These are phyloP conservation scores for Sporobolomyces roseus DNA, from an alignment of 768 basidiomycete genomes.

Conservation along the genomic window DNA sequence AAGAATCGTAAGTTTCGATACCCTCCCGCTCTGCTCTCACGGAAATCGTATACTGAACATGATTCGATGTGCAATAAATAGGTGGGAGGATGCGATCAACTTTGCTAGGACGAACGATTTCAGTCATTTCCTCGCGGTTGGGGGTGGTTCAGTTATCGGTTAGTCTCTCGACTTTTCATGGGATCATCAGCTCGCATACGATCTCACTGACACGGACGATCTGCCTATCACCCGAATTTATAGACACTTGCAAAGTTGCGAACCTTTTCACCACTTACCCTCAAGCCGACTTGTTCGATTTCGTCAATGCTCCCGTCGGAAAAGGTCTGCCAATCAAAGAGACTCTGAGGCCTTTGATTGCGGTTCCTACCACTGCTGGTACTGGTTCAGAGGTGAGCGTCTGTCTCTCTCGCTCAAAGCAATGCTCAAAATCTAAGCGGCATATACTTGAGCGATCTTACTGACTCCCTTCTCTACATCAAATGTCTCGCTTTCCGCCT, in stretches of 20 bases:
- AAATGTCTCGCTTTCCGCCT: background rate
- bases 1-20: conserved; percentile 53
- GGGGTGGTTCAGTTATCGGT: conserved; percentile 47
- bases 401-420: too few relatives aligned
- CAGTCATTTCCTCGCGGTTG: conserved; percentile 65
- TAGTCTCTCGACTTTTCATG: conserved; percentile 4
- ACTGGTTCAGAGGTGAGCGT: conserved; percentile 59
- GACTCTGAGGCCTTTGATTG: conserved; percentile 67
- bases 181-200: too few relatives aligned
- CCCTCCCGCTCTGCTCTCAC: background rate
- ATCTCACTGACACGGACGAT: too few relatives aligned
- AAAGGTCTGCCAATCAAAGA: conserved; percentile 75
- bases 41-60: background rate
- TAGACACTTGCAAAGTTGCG: conserved; percentile 69
- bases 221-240: conserved; percentile 63
- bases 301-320: conserved; percentile 93
- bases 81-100: conserved; percentile 78
- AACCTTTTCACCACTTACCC: conserved; percentile 91
- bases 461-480: conserved; percentile 47
- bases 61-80: conserved; percentile 47
- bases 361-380: conserved; percentile 70
- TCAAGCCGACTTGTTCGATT: conserved; percentile 88
- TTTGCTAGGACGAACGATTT: conserved; percentile 84
- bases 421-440: too few relatives aligned
- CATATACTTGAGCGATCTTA: background rate